These are phyloP conservation scores for Leptodermis oblonga DNA, from an alignment of 257 asterid genomes.

Conservation along the genomic window DNA sequence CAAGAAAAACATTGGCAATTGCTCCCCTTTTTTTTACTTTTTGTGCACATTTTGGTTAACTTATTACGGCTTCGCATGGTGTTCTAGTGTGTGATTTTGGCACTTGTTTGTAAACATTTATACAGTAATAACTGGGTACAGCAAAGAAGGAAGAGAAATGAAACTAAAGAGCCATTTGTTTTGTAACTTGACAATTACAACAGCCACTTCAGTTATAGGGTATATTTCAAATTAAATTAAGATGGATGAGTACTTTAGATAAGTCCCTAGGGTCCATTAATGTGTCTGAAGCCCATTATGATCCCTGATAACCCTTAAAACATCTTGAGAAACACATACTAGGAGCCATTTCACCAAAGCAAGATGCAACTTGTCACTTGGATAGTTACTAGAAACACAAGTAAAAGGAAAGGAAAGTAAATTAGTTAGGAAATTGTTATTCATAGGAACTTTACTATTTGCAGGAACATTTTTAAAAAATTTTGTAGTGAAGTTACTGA, in stretches of 20 bases:
- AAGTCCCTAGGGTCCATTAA: neutral
- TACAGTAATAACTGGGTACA: neutral
- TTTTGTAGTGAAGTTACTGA: too few species aligned
- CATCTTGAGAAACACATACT: neutral
- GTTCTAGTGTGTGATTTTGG: neutral
- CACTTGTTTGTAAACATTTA: neutral
- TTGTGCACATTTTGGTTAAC: neutral
- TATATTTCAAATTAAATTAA: neutral
- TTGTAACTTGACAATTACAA: neutral
- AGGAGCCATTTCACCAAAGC: neutral
- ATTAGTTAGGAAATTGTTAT: too few species aligned
- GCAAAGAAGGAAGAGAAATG: neutral
- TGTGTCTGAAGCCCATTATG: neutral
- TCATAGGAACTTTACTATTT: too few species aligned
- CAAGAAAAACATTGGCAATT: neutral
- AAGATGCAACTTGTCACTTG: neutral
- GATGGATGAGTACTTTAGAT: neutral
- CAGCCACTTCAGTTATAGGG: neutral
- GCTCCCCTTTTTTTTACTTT: too few species aligned
- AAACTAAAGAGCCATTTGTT: neutral
- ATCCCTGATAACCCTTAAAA: neutral
- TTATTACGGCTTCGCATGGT: neutral
- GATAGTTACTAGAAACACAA: too few species aligned
- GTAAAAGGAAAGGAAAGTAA: too few species aligned
- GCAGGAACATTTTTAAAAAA: too few species aligned